Base-by-base conservation (phyloP, 345 rosid species). In the Alliaria petiolata region DNA sequence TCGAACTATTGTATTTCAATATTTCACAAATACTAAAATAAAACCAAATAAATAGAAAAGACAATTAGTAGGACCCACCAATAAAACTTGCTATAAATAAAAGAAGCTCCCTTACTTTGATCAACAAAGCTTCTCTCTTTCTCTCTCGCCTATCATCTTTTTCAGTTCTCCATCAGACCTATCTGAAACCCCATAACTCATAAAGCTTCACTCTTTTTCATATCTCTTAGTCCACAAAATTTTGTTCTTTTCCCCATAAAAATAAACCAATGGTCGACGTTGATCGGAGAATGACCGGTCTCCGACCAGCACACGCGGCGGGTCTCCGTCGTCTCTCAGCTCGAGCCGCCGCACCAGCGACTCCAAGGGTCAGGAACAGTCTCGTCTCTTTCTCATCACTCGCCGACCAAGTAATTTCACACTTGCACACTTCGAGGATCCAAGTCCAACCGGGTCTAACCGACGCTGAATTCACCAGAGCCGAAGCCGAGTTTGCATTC, bases 261-360 rank as follows among this genome's bases (percentile, higher is more conserved):
- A 28, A 1, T 1, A 13, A 50, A 4, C 3, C 8, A 59, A 95
- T 95, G 99, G 99, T 91, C 61, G 99, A 95, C 85, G 97, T 95
- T 6, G 99, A 95, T 88, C 85, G 99, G 79, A 85, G 99, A 39
- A 84, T 89, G 90, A 67, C 86, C 77, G 93, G 95, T 70, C 91
- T 91, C 13, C 89, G 87, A 38, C 99, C 96, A 76, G 86, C 90
- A 28, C 96, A 95, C 76, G 55, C 87, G 9, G 97, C 99, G 7
- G 99, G 96, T 31, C 81, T 91, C 64, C 99, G 97, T 65, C 97
- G 99, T 56, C 88, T 95, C 56, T 95, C 97, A 2, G 97, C 95
- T 31, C 79, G 97, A 0, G 99, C 99, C 26, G 85, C 97, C 19
- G 93, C 96, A 46, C 88, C 89, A 17, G 74, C 87, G 1, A 61